Evolutionary conservation across 23 red algal genomes (phyloP).

Genomic region (Gracilariopsis chorda): DNA sequence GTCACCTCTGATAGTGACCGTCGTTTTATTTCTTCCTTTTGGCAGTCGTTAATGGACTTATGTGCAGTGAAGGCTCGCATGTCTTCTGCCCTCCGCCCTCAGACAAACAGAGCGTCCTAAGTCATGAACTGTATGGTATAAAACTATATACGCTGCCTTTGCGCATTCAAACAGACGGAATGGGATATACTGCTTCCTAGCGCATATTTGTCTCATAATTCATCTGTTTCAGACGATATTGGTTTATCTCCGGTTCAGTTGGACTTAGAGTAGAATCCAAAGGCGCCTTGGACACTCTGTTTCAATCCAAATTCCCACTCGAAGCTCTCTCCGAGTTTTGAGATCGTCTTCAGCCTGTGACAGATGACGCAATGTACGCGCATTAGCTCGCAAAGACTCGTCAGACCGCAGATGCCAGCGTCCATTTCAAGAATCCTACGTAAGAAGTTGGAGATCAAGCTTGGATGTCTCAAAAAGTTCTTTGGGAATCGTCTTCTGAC

Average conservation of each 20-base stretch:
- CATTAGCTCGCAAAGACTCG: neutral
- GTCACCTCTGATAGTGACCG: neutral
- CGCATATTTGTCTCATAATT: neutral
- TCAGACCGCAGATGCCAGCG: neutral
- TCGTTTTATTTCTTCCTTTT: neutral
- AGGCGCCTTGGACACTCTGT: neutral
- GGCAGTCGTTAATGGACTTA: neutral
- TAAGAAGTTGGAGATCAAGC: neutral
- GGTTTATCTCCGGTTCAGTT: neutral
- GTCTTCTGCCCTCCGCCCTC: neutral
- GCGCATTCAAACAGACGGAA: neutral
- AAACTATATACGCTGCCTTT: neutral
- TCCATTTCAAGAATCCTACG: neutral
- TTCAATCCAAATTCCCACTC: neutral
- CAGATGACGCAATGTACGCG: neutral
- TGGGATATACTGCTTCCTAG: neutral
- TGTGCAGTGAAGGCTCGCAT: constrained; percentile 4
- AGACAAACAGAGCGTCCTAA: neutral
- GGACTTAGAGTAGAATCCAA: neutral
- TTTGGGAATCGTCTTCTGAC: neutral
- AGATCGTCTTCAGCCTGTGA: neutral
- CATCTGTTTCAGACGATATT: neutral
- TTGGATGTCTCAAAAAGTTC: neutral
- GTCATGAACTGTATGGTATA: neutral
- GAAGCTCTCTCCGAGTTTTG: neutral